A percentile compares a stretch with the other conserved stretches of the same genome.
phyloP scores from a whole-genome alignment of 1,284 basidiomycete species.

The Cryptococcus sp. region DNA sequence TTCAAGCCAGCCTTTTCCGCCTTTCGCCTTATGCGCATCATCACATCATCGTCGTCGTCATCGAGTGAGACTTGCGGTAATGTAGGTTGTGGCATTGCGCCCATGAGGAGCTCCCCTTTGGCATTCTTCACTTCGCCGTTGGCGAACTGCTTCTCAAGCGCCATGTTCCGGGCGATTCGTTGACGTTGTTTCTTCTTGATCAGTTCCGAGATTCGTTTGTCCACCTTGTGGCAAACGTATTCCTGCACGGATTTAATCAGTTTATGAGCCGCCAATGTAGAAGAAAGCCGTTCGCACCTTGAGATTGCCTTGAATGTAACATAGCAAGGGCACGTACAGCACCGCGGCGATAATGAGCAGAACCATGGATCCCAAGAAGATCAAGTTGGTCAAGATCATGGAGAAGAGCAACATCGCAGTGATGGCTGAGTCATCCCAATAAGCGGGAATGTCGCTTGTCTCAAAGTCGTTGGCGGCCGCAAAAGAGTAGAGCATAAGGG shows the following conservation, averaged over 20 bases:
- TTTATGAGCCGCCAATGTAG: background rate
- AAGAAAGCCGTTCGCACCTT: conserved; percentile 60
- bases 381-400: conserved; percentile 84
- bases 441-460: conserved; percentile 64
- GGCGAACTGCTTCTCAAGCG: conserved; percentile 85
- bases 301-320: conserved; percentile 92
- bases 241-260: conserved; percentile 61
- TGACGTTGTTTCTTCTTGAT: conserved; percentile 90
- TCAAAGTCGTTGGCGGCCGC: conserved; percentile 72
- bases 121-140: conserved; percentile 85
- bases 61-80: conserved; percentile 87
- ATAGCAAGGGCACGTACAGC: conserved; percentile 87
- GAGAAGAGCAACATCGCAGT: conserved; percentile 82
- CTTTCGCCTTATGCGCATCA: conserved; percentile 19
- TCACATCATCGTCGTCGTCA: conserved; percentile 70
- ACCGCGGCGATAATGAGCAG: conserved; percentile 80
- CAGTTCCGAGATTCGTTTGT: conserved; percentile 93
- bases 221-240: conserved; percentile 98
- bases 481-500: conserved; percentile 86
- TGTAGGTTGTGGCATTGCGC: conserved; percentile 77
- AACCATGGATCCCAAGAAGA: conserved; percentile 81
- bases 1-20: conserved; percentile 7
- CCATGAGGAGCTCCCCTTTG: conserved; percentile 78
- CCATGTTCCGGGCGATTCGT: conserved; percentile 76
- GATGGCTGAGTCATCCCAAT: conserved; percentile 61